Percentiles rank a stretch among this genome's conserved stretches.
Conservation (phyloP, 2,329 filamentous ascomycete genomes). For the Calonectria pseudoturangicola region DNA sequence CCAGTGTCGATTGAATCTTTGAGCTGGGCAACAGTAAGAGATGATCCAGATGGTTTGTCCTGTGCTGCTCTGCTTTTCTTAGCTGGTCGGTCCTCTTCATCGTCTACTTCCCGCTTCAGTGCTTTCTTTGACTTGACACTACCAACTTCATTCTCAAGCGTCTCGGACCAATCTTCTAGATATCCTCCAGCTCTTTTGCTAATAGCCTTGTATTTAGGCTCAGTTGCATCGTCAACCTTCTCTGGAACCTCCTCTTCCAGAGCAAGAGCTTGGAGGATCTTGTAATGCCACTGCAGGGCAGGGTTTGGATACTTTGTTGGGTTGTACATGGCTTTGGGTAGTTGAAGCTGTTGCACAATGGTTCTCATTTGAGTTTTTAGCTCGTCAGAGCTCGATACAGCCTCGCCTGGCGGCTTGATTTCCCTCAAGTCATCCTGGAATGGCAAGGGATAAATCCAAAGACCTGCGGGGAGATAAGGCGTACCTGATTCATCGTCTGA, state of each 20-base stretch:
- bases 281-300: slow-evolving; percentile 96
- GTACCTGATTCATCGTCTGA: slow-evolving; percentile 79
- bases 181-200: slow-evolving; percentile 90
- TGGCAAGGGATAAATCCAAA: slow-evolving; percentile 92
- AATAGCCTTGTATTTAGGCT: slow-evolving; percentile 91
- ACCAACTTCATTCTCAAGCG: slow-evolving; percentile 75
- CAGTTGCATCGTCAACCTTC: slow-evolving; percentile 83
- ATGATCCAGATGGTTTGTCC: slow-evolving; percentile 58
- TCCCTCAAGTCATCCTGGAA: slow-evolving; percentile 92
- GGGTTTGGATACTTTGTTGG: slow-evolving; percentile 94
- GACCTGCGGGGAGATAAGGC: slow-evolving; percentile 84
- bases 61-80: slow-evolving; percentile 67
- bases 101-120: slow-evolving; percentile 71
- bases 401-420: slow-evolving; percentile 76
- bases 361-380: slow-evolving; percentile 88
- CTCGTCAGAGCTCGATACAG: slow-evolving; percentile 77
- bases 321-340: slow-evolving; percentile 90
- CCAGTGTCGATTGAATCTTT: slow-evolving; percentile 66
- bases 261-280: slow-evolving; percentile 91
- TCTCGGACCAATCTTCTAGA: slow-evolving; percentile 84
- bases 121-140: slow-evolving; percentile 62
- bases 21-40: slow-evolving; percentile 67
- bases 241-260: slow-evolving; percentile 93
- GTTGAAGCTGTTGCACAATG: slow-evolving; percentile 88
- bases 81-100: slow-evolving; percentile 64